phyloP scores from a whole-genome alignment of 805 yeast species.

The Debaryomyces castellii region DNA sequence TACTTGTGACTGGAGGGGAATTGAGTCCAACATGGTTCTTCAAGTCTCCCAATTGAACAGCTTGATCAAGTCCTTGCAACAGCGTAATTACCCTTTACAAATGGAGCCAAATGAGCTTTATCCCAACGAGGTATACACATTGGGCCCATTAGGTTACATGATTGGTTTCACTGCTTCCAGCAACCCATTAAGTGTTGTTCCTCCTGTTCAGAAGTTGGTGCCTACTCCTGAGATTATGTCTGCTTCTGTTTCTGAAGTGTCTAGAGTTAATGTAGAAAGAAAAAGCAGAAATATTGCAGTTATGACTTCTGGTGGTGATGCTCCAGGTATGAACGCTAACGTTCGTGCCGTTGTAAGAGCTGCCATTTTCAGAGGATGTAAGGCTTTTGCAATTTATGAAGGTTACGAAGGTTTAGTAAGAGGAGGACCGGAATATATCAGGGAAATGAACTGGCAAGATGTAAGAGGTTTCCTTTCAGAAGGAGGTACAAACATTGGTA shows the following conservation, averaged over 20 bases:
- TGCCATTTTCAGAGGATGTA: constrained; percentile 84
- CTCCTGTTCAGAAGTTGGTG: constrained; percentile 37
- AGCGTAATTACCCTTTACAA: constrained; percentile 42
- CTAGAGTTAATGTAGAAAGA: constrained; percentile 11
- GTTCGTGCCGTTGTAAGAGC: constrained; percentile 95
- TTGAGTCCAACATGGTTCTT: constrained; percentile 46
- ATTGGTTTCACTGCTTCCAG: constrained; percentile 71
- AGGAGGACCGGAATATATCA: constrained; percentile 75
- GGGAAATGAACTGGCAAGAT: constrained; percentile 86
- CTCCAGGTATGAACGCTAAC: constrained; percentile 97
- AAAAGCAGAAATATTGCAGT: constrained; percentile 72
- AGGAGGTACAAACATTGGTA: constrained; percentile 96
- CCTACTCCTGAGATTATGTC: constrained; percentile 15
- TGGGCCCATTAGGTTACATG: constrained; percentile 83
- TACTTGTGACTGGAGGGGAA: constrained; percentile 50
- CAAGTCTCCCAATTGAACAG: constrained; percentile 41
- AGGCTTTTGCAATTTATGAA: constrained; percentile 87
- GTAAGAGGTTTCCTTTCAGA: constrained; percentile 90
- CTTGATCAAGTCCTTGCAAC: constrained; percentile 32
- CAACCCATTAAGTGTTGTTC: constrained; percentile 55
- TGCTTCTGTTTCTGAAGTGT: constrained; percentile 16
- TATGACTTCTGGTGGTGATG: constrained; percentile 98
- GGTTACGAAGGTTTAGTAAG: constrained; percentile 92
- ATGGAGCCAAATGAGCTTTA: constrained; percentile 68
- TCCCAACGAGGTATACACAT: constrained; percentile 72